Evolutionary conservation across 768 basidiomycete genomes (phyloP).

Genomic region (Lentinula sp.): DNA sequence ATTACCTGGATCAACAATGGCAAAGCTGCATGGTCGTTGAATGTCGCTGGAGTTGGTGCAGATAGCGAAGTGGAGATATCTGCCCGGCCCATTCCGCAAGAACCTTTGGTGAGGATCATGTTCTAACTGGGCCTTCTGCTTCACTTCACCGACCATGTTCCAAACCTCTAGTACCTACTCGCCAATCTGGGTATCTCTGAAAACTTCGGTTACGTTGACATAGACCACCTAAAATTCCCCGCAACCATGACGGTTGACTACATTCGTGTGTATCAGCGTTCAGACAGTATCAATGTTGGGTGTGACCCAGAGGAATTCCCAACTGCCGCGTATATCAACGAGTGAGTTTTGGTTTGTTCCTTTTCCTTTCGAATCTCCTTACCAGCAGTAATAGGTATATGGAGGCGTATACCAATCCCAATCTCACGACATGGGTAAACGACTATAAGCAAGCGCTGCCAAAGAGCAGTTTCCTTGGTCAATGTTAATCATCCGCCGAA

Average conservation of each 20-base stretch:
- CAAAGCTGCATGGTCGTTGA: constrained; percentile 51
- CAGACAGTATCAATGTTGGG: constrained; percentile 44
- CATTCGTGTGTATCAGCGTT: constrained; percentile 69
- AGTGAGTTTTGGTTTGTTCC: background rate
- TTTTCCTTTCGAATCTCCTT: background rate
- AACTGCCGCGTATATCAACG: constrained; percentile 44
- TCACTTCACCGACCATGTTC: constrained; percentile 3
- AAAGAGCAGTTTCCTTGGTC: constrained; percentile 27
- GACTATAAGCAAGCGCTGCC: constrained; percentile 30
- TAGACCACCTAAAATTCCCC: constrained; percentile 46
- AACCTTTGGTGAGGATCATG: constrained; percentile 54
- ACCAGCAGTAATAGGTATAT: constrained; percentile 20
- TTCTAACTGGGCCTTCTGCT: constrained; percentile 9
- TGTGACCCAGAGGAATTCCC: constrained; percentile 73
- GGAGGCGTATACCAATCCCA: constrained; percentile 35
- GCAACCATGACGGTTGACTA: constrained; percentile 71
- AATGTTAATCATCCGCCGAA: constrained; percentile 4
- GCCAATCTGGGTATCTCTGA: constrained; percentile 65
- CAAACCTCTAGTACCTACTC: constrained; percentile 49
- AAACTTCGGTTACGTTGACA: constrained; percentile 64
- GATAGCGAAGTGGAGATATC: constrained; percentile 49
- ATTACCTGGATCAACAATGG: constrained; percentile 65
- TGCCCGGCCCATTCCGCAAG: constrained; percentile 55
- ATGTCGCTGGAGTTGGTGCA: constrained; percentile 38
- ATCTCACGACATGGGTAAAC: constrained; percentile 31